Conservation (phyloP, 345 rosid species). For the Rubroshorea leprosula region DNA sequence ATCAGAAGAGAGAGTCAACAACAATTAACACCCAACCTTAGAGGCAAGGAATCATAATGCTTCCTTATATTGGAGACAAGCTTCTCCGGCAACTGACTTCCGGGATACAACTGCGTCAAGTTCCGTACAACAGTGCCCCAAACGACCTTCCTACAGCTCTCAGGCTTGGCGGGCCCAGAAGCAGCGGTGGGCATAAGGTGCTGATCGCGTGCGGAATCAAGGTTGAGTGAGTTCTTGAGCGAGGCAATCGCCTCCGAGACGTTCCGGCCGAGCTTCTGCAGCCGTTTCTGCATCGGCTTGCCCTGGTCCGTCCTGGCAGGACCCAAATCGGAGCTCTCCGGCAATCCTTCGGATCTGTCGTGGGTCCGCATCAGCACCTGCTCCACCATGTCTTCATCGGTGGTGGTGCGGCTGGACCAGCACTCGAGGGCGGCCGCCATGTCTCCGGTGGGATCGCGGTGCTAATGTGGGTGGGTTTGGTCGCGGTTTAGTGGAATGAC, state of each 20-base stretch:
- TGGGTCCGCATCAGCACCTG: constrained; percentile 84
- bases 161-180: constrained; percentile 32
- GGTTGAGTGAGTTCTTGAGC: constrained; percentile 76
- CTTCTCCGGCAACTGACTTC: constrained; percentile 93
- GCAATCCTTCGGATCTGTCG: constrained; percentile 64
- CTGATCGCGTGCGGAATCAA: constrained; percentile 51
- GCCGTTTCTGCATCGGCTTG: constrained; percentile 64
- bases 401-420: constrained; percentile 85
- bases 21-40: constrained; percentile 54
- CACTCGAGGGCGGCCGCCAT: constrained; percentile 99
- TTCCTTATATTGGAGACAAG: constrained; percentile 82
- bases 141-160: constrained; percentile 58
- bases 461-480: not conserved
- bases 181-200: constrained; percentile 9
- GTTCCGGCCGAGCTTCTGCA: constrained; percentile 76
- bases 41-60: constrained; percentile 94
- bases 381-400: constrained; percentile 89
- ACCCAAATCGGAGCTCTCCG: constrained; percentile 9
- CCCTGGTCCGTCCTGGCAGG: constrained; percentile 26
- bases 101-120: constrained; percentile 87
- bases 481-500: not conserved
- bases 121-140: constrained; percentile 93
- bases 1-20: not conserved
- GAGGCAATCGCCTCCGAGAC: constrained; percentile 87
- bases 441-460: constrained; percentile 7